These are phyloP conservation scores for Pancytospora philotis DNA, from an alignment of 371 early-diverging fungal genomes.

Conservation along the genomic window DNA sequence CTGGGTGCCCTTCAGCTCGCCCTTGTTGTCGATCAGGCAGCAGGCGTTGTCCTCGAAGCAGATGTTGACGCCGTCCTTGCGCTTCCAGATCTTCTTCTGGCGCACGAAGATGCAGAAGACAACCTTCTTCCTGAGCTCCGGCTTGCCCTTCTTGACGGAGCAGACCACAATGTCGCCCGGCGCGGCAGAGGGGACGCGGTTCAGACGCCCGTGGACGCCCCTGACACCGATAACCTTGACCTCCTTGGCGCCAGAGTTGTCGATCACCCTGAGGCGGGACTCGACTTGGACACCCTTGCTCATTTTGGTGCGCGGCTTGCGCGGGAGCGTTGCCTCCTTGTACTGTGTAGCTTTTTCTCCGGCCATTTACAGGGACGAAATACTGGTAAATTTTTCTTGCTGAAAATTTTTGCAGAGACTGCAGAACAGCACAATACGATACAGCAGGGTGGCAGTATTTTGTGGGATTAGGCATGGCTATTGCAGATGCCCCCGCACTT, in stretches of 20 bases:
- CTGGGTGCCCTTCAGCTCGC: slow-evolving; percentile 99
- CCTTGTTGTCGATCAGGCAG: slow-evolving; percentile 93
- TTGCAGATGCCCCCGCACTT: too few species aligned
- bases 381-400: too few species aligned
- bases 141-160: slow-evolving; percentile 99
- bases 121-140: slow-evolving; percentile 98
- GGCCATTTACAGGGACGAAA: slow-evolving; percentile 11
- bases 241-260: slow-evolving; percentile 99
- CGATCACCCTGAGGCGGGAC: slow-evolving; percentile 97
- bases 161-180: slow-evolving; percentile 98
- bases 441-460: too few species aligned
- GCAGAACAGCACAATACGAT: too few species aligned
- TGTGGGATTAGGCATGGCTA: too few species aligned
- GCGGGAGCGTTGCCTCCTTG: slow-evolving; percentile 26
- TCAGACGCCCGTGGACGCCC: slow-evolving; percentile 85
- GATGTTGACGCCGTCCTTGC: slow-evolving; percentile 94
- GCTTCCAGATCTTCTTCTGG: slow-evolving; percentile 97
- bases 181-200: slow-evolving; percentile 94
- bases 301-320: slow-evolving; percentile 65
- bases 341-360: slow-evolving; percentile 29
- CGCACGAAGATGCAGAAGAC: slow-evolving; percentile 96
- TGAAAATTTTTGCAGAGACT: too few species aligned
- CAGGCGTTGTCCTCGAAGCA: slow-evolving; percentile 94
- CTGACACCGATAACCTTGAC: slow-evolving; percentile 93
- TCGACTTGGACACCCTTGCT: slow-evolving; percentile 97